phyloP scores from a whole-genome alignment of 2,329 filamentous ascomycete genomes.

The Aureobasidium lini region DNA sequence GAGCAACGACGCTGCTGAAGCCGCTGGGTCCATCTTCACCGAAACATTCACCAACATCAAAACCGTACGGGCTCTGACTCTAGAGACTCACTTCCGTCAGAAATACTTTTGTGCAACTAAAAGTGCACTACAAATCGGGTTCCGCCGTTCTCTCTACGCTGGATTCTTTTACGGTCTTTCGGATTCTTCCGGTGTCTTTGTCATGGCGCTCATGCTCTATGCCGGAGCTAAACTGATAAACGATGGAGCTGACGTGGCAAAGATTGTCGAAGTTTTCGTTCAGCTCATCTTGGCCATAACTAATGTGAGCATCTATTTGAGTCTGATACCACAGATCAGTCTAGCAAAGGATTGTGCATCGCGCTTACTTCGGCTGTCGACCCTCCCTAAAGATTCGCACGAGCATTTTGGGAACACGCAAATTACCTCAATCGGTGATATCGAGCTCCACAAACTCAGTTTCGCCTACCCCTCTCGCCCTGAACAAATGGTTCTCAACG shows the following conservation, averaged over 20 bases:
- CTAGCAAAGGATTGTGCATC: constrained; percentile 65
- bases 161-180: constrained; percentile 72
- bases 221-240: constrained; percentile 64
- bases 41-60: constrained; percentile 75
- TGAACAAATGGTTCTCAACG: constrained; percentile 47
- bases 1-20: constrained; percentile 56
- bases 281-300: constrained; percentile 77
- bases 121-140: constrained; percentile 52
- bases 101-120: constrained; percentile 52
- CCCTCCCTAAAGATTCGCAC: constrained; percentile 51
- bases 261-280: constrained; percentile 68
- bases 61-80: constrained; percentile 65
- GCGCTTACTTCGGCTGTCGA: constrained; percentile 62
- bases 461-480: constrained; percentile 65
- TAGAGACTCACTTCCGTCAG: constrained; percentile 62
- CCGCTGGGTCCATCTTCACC: constrained; percentile 55
- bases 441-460: constrained; percentile 53
- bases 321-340: constrained; percentile 72
- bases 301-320: constrained; percentile 61
- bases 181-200: constrained; percentile 62
- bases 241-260: constrained; percentile 43
- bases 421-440: constrained; percentile 40
- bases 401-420: constrained; percentile 48
- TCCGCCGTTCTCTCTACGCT: constrained; percentile 57
- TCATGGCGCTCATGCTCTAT: constrained; percentile 75